Percentiles rank a stretch among this genome's conserved stretches.
Evolutionary conservation across 805 yeast genomes (phyloP).

Genomic region (Priceomyces castillae): DNA sequence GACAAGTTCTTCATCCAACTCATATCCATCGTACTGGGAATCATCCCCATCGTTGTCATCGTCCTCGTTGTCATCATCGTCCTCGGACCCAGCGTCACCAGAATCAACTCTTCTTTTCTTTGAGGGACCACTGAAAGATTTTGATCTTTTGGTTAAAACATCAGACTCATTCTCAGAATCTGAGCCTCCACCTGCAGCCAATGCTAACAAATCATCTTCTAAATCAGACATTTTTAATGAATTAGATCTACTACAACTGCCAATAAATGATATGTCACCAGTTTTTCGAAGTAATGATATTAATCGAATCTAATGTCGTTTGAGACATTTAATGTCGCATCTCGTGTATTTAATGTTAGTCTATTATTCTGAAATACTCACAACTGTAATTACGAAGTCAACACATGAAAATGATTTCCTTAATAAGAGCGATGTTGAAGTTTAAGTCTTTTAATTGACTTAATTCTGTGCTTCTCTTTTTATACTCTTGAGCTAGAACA

Average conservation of each 20-base stretch:
- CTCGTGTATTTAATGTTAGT: no score
- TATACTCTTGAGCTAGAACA: no score
- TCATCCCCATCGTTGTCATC: slow-evolving; percentile 36
- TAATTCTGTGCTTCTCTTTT: no score
- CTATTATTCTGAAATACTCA: no score
- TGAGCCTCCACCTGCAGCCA: slow-evolving; percentile 62
- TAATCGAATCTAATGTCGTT: not conserved
- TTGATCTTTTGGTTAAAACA: slow-evolving; percentile 8
- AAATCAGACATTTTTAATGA: slow-evolving; percentile 65
- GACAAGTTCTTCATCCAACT: slow-evolving; percentile 23
- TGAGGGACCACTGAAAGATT: slow-evolving; percentile 22
- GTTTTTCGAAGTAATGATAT: not conserved
- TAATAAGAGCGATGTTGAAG: no score
- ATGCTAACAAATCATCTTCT: slow-evolving; percentile 93
- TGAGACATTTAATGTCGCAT: not conserved
- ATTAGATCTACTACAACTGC: not conserved
- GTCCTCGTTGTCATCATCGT: slow-evolving; percentile 25
- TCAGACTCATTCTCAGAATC: slow-evolving; percentile 21
- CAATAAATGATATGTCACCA: not conserved
- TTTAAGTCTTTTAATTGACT: no score
- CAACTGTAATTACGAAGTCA: no score
- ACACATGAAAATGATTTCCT: no score
- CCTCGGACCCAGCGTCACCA: slow-evolving; percentile 13
- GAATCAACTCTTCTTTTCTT: slow-evolving; percentile 28
- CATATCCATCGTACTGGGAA: slow-evolving; percentile 33